phyloP scores from a whole-genome alignment of 805 yeast genomes.

The Metschnikowia kunwiensis region DNA sequence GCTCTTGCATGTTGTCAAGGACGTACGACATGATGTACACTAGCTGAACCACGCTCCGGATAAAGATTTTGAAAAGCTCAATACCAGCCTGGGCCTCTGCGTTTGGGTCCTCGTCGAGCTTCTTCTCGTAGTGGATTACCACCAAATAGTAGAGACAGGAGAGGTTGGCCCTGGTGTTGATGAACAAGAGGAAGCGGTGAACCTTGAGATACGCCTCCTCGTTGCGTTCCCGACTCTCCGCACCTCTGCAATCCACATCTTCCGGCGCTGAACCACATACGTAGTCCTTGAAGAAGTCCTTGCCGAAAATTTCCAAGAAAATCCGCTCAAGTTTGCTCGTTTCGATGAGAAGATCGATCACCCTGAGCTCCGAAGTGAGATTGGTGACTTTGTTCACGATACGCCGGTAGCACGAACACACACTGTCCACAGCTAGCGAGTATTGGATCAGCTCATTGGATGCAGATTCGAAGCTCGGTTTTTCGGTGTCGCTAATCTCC shows the following conservation, averaged over 20 bases:
- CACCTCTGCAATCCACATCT: constrained; percentile 11
- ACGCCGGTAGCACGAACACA: constrained; percentile 29
- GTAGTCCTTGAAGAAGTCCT: constrained; percentile 39
- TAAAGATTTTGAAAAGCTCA: constrained; percentile 41
- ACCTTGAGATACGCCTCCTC: constrained; percentile 34
- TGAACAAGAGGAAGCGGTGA: constrained; percentile 32
- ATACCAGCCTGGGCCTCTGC: constrained; percentile 38
- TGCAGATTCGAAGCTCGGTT: constrained; percentile 21
- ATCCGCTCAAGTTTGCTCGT: constrained; percentile 35
- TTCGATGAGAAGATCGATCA: constrained; percentile 34
- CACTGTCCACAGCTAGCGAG: constrained; percentile 16
- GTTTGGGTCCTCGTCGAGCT: constrained; percentile 24
- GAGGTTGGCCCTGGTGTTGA: constrained; percentile 37
- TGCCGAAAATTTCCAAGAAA: constrained; percentile 38
- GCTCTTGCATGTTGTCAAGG: constrained; percentile 39
- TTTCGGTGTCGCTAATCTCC: constrained; percentile 34
- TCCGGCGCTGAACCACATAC: constrained; percentile 32
- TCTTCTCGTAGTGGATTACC: constrained; percentile 39
- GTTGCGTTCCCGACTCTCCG: constrained; percentile 20
- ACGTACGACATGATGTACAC: constrained; percentile 43
- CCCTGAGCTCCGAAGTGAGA: constrained; percentile 28
- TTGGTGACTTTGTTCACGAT: constrained; percentile 28
- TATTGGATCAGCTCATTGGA: constrained; percentile 7
- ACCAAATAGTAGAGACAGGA: constrained; percentile 40
- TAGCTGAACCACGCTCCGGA: constrained; percentile 40